Conservation (phyloP, 208 protist genomes). For the Crithidia acanthocephali region DNA sequence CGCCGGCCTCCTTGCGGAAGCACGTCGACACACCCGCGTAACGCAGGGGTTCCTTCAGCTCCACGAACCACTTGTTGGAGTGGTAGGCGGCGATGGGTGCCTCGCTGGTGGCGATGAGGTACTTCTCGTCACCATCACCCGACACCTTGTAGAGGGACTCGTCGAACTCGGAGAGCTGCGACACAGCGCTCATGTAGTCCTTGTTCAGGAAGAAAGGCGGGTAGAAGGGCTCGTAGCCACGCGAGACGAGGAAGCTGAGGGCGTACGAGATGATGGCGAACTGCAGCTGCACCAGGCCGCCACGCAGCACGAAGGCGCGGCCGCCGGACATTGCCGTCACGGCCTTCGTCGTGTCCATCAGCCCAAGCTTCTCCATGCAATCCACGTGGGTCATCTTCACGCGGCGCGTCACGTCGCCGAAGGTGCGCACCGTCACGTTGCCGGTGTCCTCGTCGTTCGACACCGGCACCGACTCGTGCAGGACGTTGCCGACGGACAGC, state of each 20-base stretch:
- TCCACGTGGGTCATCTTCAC: slow-evolving; percentile 92
- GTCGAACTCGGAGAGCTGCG: slow-evolving; percentile 99
- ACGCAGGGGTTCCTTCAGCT: slow-evolving; percentile 91
- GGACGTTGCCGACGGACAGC: slow-evolving; percentile 95
- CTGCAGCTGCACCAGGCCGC: slow-evolving; percentile 97
- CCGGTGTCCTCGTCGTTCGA: slow-evolving; percentile 95
- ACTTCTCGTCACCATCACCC: slow-evolving; percentile 98
- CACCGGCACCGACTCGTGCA: slow-evolving; percentile 96
- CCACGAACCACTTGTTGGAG: slow-evolving; percentile 93
- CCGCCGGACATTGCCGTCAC: slow-evolving; percentile 95
- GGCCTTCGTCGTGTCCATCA: slow-evolving; percentile 80
- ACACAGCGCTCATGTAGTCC: slow-evolving; percentile 96
- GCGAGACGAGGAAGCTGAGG: slow-evolving; percentile 94
- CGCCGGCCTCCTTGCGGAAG: slow-evolving; percentile 99
- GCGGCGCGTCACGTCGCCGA: slow-evolving; percentile 82
- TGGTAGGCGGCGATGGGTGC: slow-evolving; percentile 99
- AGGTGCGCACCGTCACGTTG: slow-evolving; percentile 89
- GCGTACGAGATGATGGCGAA: slow-evolving; percentile 98
- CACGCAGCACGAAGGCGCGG: slow-evolving; percentile 98
- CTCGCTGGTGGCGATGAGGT: slow-evolving; percentile 99
- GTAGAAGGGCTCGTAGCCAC: slow-evolving; percentile 96
- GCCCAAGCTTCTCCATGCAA: slow-evolving; percentile 93
- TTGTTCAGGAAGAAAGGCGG: slow-evolving; percentile 99
- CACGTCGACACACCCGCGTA: slow-evolving; percentile 99
- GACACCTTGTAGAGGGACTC: slow-evolving; percentile 99